Percentiles rank a stretch among this genome's conserved stretches.
These are phyloP conservation scores for Saturnispora dispora DNA, from an alignment of 805 yeast species.

Conservation along the genomic window DNA sequence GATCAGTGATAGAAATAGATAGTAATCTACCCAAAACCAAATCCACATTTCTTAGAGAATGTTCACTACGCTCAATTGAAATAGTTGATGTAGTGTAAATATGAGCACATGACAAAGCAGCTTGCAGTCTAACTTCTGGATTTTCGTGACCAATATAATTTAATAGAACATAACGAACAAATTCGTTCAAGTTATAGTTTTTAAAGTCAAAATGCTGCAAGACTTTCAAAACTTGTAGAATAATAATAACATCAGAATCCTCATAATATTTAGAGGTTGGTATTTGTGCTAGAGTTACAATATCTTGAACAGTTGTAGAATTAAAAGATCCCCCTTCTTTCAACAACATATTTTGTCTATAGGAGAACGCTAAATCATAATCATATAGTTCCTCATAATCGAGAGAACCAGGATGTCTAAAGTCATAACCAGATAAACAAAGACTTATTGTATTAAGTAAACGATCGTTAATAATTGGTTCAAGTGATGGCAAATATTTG, in stretches of 20 bases:
- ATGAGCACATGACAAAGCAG: slow-evolving; percentile 75
- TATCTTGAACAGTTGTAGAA: slow-evolving; percentile 13
- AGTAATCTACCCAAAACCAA: slow-evolving; percentile 76
- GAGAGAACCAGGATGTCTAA: slow-evolving; percentile 82
- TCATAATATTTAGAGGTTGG: slow-evolving; percentile 20
- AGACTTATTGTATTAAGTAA: slow-evolving; percentile 62
- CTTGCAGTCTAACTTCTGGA: slow-evolving; percentile 70
- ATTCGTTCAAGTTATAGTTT: slow-evolving; percentile 72
- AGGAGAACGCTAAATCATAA: slow-evolving; percentile 60
- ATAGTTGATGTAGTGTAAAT: slow-evolving; percentile 73
- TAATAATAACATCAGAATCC: slow-evolving; percentile 32
- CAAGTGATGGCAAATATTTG: slow-evolving; percentile 70
- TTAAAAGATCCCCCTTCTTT: slow-evolving; percentile 48
- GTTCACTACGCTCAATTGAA: slow-evolving; percentile 72
- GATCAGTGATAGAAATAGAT: slow-evolving; percentile 81
- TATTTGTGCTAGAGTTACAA: slow-evolving; percentile 16
- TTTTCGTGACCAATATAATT: slow-evolving; percentile 74
- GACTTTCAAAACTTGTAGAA: slow-evolving; percentile 74
- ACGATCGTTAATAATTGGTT: slow-evolving; percentile 60
- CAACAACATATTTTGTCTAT: slow-evolving; percentile 62
- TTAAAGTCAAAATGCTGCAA: slow-evolving; percentile 66
- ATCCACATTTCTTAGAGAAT: slow-evolving; percentile 73
- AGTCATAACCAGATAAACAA: slow-evolving; percentile 72
- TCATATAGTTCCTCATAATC: slow-evolving; percentile 51
- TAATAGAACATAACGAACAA: slow-evolving; percentile 78